Conservation (phyloP, 2,329 filamentous ascomycete genomes). For the Pseudohalonectria lignicola region DNA sequence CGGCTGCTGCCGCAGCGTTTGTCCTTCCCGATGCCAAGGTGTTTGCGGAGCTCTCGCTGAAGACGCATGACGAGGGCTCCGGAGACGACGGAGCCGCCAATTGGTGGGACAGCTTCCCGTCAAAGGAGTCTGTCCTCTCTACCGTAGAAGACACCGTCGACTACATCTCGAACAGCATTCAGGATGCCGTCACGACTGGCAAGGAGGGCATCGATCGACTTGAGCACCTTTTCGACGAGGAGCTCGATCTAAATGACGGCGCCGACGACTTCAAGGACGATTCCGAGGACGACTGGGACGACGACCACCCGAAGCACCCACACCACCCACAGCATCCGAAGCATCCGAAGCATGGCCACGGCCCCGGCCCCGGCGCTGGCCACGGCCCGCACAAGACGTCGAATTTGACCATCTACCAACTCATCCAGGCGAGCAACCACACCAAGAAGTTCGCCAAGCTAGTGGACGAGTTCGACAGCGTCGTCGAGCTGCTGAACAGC, state of each 20-base stretch:
- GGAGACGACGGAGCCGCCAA: constrained; percentile 6
- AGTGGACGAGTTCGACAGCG: constrained; percentile 60
- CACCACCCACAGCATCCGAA: not conserved
- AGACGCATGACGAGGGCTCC: constrained; percentile 6
- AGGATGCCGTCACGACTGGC: constrained; percentile 3
- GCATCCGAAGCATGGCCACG: constrained; percentile 11
- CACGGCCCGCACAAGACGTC: constrained; percentile 23
- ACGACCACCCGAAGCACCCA: not conserved
- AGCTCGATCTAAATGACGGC: not conserved
- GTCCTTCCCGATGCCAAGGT: constrained; percentile 10
- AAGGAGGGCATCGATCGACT: constrained; percentile 7
- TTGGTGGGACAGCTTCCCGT: constrained; percentile 8
- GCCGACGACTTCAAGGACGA: not conserved
- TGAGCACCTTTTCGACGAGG: constrained; percentile 5
- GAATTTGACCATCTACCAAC: constrained; percentile 68
- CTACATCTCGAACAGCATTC: constrained; percentile 5
- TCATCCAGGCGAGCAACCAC: constrained; percentile 65
- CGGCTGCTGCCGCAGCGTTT: constrained; percentile 10
- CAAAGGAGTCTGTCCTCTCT: constrained; percentile 5
- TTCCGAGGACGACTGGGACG: not conserved
- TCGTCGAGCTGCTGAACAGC: constrained; percentile 64
- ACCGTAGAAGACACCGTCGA: constrained; percentile 7
- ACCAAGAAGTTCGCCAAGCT: constrained; percentile 67
- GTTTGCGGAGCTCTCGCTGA: constrained; percentile 6
- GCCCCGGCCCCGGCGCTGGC: constrained; percentile 11